phyloP scores from a whole-genome alignment of 345 rosid genomes.

The Eucalyptus cloeziana region DNA sequence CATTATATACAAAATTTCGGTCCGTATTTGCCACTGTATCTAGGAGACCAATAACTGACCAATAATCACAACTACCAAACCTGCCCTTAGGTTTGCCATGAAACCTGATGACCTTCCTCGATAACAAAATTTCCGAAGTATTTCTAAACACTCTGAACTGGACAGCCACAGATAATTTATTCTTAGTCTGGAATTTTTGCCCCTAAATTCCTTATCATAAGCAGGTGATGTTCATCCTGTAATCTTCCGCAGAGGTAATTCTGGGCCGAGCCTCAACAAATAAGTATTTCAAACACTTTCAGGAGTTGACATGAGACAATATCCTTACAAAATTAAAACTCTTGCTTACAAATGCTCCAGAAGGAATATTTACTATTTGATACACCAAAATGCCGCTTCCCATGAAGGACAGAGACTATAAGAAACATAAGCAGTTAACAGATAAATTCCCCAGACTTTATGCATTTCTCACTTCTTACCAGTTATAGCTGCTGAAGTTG shows the following conservation, averaged over 20 bases:
- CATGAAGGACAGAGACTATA: neutral
- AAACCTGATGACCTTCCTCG: neutral
- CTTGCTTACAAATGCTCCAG: neutral
- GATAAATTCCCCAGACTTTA: neutral
- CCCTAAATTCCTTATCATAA: neutral
- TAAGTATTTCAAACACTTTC: neutral
- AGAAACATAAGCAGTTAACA: neutral
- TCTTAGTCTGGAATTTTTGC: neutral
- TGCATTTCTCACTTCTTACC: slow-evolving; percentile 19
- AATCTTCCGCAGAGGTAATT: neutral
- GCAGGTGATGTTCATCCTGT: neutral
- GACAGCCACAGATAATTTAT: neutral
- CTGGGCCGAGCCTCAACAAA: neutral
- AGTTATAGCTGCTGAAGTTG: slow-evolving; percentile 81
- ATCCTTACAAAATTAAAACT: neutral
- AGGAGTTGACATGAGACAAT: neutral
- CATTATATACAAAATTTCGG: neutral
- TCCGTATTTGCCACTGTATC: neutral
- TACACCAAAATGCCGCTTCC: neutral
- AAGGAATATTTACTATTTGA: neutral
- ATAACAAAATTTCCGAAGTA: neutral
- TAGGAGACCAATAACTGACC: neutral
- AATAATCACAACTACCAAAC: neutral
- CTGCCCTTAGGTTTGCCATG: neutral
- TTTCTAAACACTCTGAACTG: neutral